Percentiles rank a stretch among this genome's conserved stretches.
Evolutionary conservation across 2,329 filamentous ascomycete species (phyloP).

Genomic region (Talaromyces sp.): DNA sequence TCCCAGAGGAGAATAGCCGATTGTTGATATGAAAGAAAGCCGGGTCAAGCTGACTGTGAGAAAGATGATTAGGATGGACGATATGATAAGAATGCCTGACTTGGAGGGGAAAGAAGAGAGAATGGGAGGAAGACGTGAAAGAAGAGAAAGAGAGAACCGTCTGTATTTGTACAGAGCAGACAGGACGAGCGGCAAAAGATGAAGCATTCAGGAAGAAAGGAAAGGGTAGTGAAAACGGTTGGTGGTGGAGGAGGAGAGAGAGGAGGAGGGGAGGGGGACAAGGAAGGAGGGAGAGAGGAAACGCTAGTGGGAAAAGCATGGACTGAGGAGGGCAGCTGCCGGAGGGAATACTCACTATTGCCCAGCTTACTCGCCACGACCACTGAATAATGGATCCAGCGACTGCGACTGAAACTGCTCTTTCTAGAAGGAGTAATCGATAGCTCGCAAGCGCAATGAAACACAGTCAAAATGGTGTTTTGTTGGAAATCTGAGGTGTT

Average conservation of each 20-base stretch:
- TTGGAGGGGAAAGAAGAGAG: constrained; percentile 2
- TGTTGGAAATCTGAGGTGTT: constrained; percentile 4
- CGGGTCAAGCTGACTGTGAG: not conserved
- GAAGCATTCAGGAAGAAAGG: constrained; percentile 20
- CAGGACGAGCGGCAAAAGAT: constrained; percentile 9
- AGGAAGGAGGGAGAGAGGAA: constrained; percentile 11
- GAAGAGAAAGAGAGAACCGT: constrained; percentile 17
- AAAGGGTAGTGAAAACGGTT: not conserved
- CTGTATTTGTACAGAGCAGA: constrained; percentile 19
- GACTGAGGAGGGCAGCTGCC: not conserved
- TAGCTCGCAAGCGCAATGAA: not conserved
- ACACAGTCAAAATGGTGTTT: not conserved
- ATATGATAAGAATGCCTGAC: not conserved
- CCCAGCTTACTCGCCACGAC: constrained; percentile 1
- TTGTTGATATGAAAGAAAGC: constrained; percentile 4
- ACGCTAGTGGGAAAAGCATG: constrained; percentile 2
- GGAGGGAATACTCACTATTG: constrained; percentile 4
- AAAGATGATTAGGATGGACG: not conserved
- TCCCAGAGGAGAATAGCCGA: not conserved
- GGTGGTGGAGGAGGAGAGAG: constrained; percentile 7
- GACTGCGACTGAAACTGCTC: not conserved
- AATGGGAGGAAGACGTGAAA: constrained; percentile 16
- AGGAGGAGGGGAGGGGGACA: not conserved
- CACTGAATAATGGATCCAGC: not conserved
- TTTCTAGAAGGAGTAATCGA: not conserved